These are phyloP conservation scores for Sporothrix pseudoabietina DNA, from an alignment of 2,329 filamentous ascomycete genomes.

Conservation along the genomic window DNA sequence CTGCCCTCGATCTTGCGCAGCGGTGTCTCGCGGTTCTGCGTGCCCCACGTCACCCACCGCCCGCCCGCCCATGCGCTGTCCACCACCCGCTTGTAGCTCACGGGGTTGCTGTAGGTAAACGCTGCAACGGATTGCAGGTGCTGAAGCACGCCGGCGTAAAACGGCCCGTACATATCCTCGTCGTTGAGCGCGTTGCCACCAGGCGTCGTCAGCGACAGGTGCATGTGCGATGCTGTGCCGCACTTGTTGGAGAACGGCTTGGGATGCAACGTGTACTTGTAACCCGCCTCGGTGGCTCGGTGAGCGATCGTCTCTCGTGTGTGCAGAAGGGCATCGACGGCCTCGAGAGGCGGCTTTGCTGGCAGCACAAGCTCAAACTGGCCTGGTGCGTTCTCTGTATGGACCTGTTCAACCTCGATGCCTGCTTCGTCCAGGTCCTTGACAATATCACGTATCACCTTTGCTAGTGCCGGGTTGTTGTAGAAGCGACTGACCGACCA, in stretches of 20 bases:
- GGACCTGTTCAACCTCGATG: slow-evolving; percentile 71
- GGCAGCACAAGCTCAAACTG: slow-evolving; percentile 79
- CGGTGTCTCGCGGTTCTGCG: slow-evolving; percentile 76
- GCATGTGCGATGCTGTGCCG: slow-evolving; percentile 69
- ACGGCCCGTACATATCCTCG: slow-evolving; percentile 56
- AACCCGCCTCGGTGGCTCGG: slow-evolving; percentile 62
- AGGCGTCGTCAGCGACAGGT: slow-evolving; percentile 64
- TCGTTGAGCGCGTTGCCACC: slow-evolving; percentile 36
- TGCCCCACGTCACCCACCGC: slow-evolving; percentile 77
- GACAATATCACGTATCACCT: slow-evolving; percentile 67
- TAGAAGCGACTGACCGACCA: slow-evolving; percentile 70
- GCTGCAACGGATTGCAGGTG: slow-evolving; percentile 69
- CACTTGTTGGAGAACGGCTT: slow-evolving; percentile 62
- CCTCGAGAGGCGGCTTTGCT: slow-evolving; percentile 62
- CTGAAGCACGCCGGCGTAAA: slow-evolving; percentile 71
- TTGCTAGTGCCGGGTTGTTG: slow-evolving; percentile 57
- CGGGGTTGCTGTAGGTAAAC: slow-evolving; percentile 66
- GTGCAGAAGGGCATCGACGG: slow-evolving; percentile 72
- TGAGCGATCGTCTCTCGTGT: slow-evolving; percentile 69
- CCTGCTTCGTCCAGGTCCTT: slow-evolving; percentile 60
- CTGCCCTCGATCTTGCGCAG: slow-evolving; percentile 66
- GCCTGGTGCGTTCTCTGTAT: slow-evolving; percentile 71
- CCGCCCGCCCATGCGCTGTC: slow-evolving; percentile 79
- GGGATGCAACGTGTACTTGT: slow-evolving; percentile 72
- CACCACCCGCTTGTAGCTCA: slow-evolving; percentile 68